Base-by-base conservation (phyloP, 768 basidiomycete genomes). In the Russula ochroleuca region DNA sequence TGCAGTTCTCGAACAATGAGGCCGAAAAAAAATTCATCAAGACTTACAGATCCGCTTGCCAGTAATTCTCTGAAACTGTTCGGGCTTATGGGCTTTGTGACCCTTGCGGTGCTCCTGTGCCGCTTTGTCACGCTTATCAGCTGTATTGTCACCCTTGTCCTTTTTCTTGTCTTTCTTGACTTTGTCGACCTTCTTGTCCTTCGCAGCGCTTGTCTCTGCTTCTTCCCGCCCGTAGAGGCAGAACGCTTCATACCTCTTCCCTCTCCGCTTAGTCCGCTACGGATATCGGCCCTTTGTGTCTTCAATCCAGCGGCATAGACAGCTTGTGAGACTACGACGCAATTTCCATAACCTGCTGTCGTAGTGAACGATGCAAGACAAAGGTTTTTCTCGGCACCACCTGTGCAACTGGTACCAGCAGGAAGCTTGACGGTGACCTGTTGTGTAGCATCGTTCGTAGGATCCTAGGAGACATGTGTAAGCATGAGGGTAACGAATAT, bases 361-460 rank as follows among this genome's bases (percentile, higher is more conserved):
- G 81, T 80, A 47, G 72, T 76, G 68, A 84, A 80, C 33, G 80
- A 78, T 73, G 78, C 80, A 59, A 85, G 74, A 71, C 83, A 85
- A 31, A 76, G 74, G 70, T 82, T 75, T 1, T 73, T 72, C 6
- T 70, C 35, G 43, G 28, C 5, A 5, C 28, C 28, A 28, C 83
- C 84, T 59, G 78, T 75, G 71, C 84, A 85, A 57, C 71, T 77
- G 5, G 79, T 82, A 21, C 77, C 78, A 23, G 79, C 72, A 4
- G 83, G 82, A 28, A 85, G 74, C 58, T 75, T 64, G 49, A 78
- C 81, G 0, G 72, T 71, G 55, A 85, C 69, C 60, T 73, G 69
- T 64, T 81, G 74, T 28, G 79, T 75, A 40, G 76, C 76, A 17
- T 71, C 68, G 19, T 41, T 62, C 5, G 62, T 71, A 15, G 83